Evolutionary conservation across 805 yeast genomes (phyloP), one percentile per base, ranked within the genome.

Genomic region (Kazachstania africana): DNA sequence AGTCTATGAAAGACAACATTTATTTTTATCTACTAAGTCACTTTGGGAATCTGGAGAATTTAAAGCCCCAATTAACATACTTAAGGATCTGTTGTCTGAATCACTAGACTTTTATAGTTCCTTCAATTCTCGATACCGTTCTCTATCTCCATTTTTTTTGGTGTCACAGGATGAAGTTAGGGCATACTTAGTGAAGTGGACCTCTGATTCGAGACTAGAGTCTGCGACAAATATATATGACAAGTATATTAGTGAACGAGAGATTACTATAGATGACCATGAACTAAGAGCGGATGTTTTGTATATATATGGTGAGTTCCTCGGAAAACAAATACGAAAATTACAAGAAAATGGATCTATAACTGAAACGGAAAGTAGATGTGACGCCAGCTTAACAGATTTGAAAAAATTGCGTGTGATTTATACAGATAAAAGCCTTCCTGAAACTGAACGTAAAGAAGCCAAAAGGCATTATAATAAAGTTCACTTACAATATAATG

Each of bases 261-360:
- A 49, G 4, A 37, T 38, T 9, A 29, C 47, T 2, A 40, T 43
- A 4, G 16, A 36, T 4, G 45, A 48, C 4, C 35, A 31, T 10
- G 45, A 47, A 2, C 57, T 55, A 20, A 47, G 55, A 26, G 70
- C 75, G 0, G 52, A 59, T 22, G 66, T 75, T 5, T 78, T 53
- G 45, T 77, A 70, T 37, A 60, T 65, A 3, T 65, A 79, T 42
- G 96, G 87, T 0, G 60, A 65, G 19, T 85, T 85, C 47, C 80
- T 95, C 48, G 79, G 78, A 43, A 55, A 60, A 5, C 87, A 81
- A 43, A 54, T 68, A 18, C 65, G 68, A 38, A 63, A 68, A 4
- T 48, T 63, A 4, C 54, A 57, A 2, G 47, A 66, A 13, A 62
- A 57, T 26, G 68, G 64, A 3, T 68, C 68, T 12, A 60, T 78